Evolutionary conservation across 345 rosid species (phyloP).

Genomic region (Trapa incisa): DNA sequence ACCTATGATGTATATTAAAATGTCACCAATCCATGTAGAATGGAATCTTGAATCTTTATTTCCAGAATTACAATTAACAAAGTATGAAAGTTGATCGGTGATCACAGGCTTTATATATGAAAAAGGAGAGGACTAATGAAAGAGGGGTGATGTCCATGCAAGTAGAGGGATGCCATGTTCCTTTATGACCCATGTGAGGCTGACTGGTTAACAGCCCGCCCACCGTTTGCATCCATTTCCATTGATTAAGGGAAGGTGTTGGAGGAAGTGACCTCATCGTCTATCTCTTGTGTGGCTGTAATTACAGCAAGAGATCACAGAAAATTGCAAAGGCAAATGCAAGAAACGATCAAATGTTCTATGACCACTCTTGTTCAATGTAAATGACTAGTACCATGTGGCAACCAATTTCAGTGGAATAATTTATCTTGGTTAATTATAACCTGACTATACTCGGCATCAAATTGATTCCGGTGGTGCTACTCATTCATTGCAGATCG

Average conservation of each 20-base stretch:
- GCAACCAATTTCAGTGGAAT: no score
- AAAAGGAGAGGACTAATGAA: background rate
- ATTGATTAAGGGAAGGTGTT: background rate
- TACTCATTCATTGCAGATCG: no score
- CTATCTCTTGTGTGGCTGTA: background rate
- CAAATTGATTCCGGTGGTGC: no score
- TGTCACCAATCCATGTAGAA: no score
- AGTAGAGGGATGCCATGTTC: background rate
- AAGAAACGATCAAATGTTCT: background rate
- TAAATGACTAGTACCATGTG: no score
- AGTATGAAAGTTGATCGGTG: background rate
- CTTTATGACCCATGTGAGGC: slow-evolving; percentile 1
- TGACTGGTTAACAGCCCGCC: background rate
- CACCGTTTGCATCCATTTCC: background rate
- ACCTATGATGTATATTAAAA: no score
- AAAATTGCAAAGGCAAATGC: background rate
- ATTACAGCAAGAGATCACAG: background rate
- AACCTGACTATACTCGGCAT: no score
- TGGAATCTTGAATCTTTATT: background rate
- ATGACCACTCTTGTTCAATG: no score
- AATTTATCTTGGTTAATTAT: no score
- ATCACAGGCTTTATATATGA: background rate
- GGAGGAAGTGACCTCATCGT: background rate
- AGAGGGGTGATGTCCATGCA: background rate
- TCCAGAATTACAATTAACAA: background rate